Conservation (phyloP, 805 yeast genomes). For the Wickerhamomyces queroliae region DNA sequence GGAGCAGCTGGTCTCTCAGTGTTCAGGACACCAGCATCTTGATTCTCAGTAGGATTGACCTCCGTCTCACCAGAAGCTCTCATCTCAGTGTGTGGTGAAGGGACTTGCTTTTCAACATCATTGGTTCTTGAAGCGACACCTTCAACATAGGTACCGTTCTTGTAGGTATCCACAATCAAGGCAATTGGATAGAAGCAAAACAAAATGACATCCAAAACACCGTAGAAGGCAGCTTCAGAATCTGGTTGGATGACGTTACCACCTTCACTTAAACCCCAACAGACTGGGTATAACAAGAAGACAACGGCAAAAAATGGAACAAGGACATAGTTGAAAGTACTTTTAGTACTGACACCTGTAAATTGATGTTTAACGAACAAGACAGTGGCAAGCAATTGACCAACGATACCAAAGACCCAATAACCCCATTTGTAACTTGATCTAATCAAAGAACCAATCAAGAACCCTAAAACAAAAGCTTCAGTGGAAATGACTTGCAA, state of each 20-base stretch:
- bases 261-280: conserved; percentile 51
- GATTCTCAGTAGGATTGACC: conserved; percentile 8
- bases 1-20: not conserved
- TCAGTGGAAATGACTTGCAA: conserved; percentile 38
- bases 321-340: conserved; percentile 1
- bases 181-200: not conserved
- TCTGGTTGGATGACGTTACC: conserved; percentile 49
- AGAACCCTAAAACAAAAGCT: conserved; percentile 45
- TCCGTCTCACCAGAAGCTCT: conserved; percentile 31
- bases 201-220: conserved; percentile 37
- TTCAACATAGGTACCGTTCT: conserved; percentile 13
- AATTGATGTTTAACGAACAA: not conserved
- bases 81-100: conserved; percentile 12
- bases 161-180: conserved; percentile 11
- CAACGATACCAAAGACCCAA: conserved; percentile 46
- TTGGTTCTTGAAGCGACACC: not conserved
- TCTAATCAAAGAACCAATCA: conserved; percentile 49
- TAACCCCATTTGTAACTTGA: conserved; percentile 68
- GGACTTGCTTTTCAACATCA: conserved; percentile 2
- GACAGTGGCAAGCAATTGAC: conserved; percentile 33
- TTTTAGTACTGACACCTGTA: conserved; percentile 4
- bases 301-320: conserved; percentile 26
- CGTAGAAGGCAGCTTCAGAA: conserved; percentile 49
- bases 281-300: conserved; percentile 36
- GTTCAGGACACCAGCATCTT: not conserved